Conservation (phyloP, 331 rosid genomes). For the Erythrophleum ivorense region DNA sequence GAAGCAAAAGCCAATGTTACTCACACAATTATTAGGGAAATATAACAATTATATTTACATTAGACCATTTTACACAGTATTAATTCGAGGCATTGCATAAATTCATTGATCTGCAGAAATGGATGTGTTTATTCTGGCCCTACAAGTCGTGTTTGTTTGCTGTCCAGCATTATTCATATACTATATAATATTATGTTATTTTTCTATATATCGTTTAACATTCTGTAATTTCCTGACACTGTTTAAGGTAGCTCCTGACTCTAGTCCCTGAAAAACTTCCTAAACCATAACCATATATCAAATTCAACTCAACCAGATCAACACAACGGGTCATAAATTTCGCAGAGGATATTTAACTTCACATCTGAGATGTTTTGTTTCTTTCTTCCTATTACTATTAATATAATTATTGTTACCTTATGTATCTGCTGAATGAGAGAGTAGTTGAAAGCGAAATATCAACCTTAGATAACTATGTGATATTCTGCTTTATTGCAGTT, state of each 20-base stretch:
- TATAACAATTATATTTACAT: not conserved
- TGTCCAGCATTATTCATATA: not conserved
- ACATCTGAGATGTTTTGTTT: not conserved
- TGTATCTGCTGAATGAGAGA: slow-evolving; percentile 26
- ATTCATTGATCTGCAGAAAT: not conserved
- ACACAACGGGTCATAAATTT: slow-evolving; percentile 33
- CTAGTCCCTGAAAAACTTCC: slow-evolving; percentile 38
- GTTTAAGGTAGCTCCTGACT: slow-evolving; percentile 48
- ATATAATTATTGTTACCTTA: not conserved
- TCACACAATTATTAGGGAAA: not conserved
- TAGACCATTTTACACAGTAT: not conserved
- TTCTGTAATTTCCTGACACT: slow-evolving; percentile 58
- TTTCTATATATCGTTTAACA: slow-evolving; percentile 32
- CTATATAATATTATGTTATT: not conserved
- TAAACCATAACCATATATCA: slow-evolving; percentile 41
- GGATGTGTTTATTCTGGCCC: slow-evolving; percentile 14
- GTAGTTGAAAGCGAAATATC: slow-evolving; percentile 49
- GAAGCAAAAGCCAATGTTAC: slow-evolving; percentile 39
- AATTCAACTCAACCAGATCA: slow-evolving; percentile 26
- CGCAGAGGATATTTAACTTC: slow-evolving; percentile 12
- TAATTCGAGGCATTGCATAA: not conserved
- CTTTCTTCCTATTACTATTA: not conserved
- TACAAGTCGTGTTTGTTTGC: slow-evolving; percentile 34
- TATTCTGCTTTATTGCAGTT: slow-evolving; percentile 23
- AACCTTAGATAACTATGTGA: slow-evolving; percentile 42